Conservation (phyloP, 2,329 filamentous ascomycete species). For the Sporothrix inflata region DNA sequence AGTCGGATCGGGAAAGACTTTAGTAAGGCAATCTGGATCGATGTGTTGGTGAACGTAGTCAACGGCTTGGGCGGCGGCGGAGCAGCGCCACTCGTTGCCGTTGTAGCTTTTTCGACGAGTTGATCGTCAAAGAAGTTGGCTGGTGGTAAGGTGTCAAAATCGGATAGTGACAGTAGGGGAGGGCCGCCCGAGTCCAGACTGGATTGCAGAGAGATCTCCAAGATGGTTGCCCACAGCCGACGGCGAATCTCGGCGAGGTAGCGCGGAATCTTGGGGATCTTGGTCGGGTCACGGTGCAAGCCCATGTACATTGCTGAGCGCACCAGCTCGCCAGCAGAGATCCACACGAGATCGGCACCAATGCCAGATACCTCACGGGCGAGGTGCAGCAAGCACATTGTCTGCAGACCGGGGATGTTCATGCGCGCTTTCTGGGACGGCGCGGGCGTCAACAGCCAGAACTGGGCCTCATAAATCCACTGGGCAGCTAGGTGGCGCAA, state of each 20-base stretch:
- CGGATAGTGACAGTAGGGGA: slow-evolving; percentile 48
- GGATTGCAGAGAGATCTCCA: slow-evolving; percentile 52
- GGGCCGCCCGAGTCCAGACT: slow-evolving; percentile 52
- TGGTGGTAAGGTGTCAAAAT: slow-evolving; percentile 55
- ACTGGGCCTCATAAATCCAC: slow-evolving; percentile 58
- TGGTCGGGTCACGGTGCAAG: slow-evolving; percentile 52
- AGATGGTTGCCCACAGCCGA: slow-evolving; percentile 42
- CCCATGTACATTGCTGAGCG: slow-evolving; percentile 55
- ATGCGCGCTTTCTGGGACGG: slow-evolving; percentile 54
- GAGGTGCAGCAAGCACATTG: slow-evolving; percentile 55
- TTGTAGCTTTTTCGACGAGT: slow-evolving; percentile 40
- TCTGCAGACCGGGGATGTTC: slow-evolving; percentile 54
- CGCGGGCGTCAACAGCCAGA: slow-evolving; percentile 49
- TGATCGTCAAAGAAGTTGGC: slow-evolving; percentile 56
- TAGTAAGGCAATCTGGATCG: slow-evolving; percentile 52
- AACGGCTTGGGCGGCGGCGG: slow-evolving; percentile 41
- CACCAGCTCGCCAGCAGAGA: slow-evolving; percentile 49
- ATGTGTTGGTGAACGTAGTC: slow-evolving; percentile 49
- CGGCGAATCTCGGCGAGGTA: slow-evolving; percentile 53
- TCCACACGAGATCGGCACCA: slow-evolving; percentile 53
- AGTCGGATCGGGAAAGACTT: slow-evolving; percentile 50
- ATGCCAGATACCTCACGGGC: slow-evolving; percentile 50
- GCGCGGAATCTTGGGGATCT: slow-evolving; percentile 41
- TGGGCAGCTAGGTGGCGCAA: slow-evolving; percentile 49
- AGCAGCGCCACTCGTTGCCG: slow-evolving; percentile 4